Percentiles rank a stretch among this genome's conserved stretches.
phyloP scores from a whole-genome alignment of 768 basidiomycete genomes.

The Tephrocybe sp. region DNA sequence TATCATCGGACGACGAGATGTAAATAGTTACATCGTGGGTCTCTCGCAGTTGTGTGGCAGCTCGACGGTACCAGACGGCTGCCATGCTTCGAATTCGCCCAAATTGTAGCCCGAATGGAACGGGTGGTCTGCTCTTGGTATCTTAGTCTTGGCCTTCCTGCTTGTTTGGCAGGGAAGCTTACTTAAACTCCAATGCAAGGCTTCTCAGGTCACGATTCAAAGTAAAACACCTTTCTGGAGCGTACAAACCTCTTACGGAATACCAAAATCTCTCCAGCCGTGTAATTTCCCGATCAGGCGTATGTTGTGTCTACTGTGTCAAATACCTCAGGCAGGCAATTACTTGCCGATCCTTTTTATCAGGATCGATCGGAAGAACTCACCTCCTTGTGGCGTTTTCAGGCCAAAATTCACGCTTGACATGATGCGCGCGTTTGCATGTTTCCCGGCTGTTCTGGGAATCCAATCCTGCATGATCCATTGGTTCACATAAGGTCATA shows the following conservation, averaged over 20 bases:
- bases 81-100: background rate
- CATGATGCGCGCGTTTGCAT: slow-evolving; percentile 19
- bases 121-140: slow-evolving; percentile 11
- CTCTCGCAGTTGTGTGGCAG: background rate
- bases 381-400: slow-evolving; percentile 23
- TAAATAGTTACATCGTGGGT: background rate
- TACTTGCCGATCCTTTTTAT: slow-evolving; percentile 24
- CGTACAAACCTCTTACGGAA: slow-evolving; percentile 22
- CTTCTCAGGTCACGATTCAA: slow-evolving; percentile 16
- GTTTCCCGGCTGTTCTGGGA: slow-evolving; percentile 21
- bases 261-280: slow-evolving; percentile 15
- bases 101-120: slow-evolving; percentile 16
- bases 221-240: slow-evolving; percentile 15
- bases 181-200: slow-evolving; percentile 5
- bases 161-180: slow-evolving; percentile 15
- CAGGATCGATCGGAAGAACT: slow-evolving; percentile 25
- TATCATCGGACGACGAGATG: too few relatives aligned
- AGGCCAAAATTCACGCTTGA: slow-evolving; percentile 17
- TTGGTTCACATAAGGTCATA: slow-evolving; percentile 18
- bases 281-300: slow-evolving; percentile 20
- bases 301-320: slow-evolving; percentile 12
- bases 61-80: background rate
- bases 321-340: slow-evolving; percentile 18
- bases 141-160: slow-evolving; percentile 12
- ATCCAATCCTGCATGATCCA: slow-evolving; percentile 20